Evolutionary conservation across 2,329 filamentous ascomycete species (phyloP).

Genomic region (Chaetomiaceae sp.): DNA sequence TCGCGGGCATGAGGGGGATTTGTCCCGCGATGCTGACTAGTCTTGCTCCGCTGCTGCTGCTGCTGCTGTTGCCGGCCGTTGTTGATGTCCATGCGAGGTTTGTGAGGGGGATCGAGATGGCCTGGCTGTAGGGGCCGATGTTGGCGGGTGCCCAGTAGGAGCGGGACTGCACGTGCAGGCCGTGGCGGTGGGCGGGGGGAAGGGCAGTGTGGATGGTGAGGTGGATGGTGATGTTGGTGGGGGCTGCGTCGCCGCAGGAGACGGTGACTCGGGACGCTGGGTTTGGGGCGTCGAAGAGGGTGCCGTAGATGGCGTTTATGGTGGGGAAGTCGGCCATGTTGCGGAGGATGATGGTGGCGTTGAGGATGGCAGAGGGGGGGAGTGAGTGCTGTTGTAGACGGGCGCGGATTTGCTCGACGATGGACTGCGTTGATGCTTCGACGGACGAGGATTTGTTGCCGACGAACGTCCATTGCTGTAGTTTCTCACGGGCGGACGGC

Average conservation of each 20-base stretch:
- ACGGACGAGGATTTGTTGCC: conserved; percentile 31
- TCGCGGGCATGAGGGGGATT: conserved; percentile 78
- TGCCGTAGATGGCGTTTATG: conserved; percentile 71
- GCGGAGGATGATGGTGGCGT: conserved; percentile 64
- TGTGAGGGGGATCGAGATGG: conserved; percentile 50
- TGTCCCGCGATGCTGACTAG: conserved; percentile 75
- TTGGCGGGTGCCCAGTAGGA: conserved; percentile 98
- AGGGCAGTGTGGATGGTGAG: conserved; percentile 37
- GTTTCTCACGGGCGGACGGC: not conserved
- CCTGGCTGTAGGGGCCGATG: conserved; percentile 95
- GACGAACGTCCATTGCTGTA: conserved; percentile 37
- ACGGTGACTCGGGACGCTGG: conserved; percentile 83
- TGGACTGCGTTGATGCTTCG: conserved; percentile 42
- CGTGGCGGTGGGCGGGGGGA: conserved; percentile 41
- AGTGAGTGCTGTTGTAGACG: conserved; percentile 36
- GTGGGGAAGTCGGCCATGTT: conserved; percentile 72
- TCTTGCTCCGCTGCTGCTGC: too few relatives aligned
- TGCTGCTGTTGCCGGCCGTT: too few relatives aligned
- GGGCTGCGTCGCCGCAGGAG: conserved; percentile 58
- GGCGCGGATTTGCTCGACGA: conserved; percentile 42
- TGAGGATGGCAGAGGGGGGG: conserved; percentile 43
- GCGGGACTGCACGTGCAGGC: conserved; percentile 83
- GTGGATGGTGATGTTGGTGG: conserved; percentile 57
- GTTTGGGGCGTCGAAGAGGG: conserved; percentile 70
- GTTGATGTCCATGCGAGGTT: conserved; percentile 9